A percentile compares a stretch with the other conserved stretches of the same genome.
These are phyloP conservation scores for Russula earlei DNA, from an alignment of 768 basidiomycete genomes.

Conservation along the genomic window DNA sequence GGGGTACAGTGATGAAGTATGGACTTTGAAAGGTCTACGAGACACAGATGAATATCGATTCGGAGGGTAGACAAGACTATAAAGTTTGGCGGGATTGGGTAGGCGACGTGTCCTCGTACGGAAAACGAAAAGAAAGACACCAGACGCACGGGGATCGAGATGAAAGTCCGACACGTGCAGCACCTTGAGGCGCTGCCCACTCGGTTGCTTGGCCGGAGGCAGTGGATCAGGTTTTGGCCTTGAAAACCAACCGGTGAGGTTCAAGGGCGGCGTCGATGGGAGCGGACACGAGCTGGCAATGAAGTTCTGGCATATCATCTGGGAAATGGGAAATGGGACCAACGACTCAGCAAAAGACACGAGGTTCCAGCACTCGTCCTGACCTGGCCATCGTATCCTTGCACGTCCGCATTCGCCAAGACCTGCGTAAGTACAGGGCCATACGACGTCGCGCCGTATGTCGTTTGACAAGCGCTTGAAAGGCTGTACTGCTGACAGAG, in stretches of 20 bases:
- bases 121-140: background rate
- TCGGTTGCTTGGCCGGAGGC: conserved; percentile 47
- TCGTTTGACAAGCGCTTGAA: conserved; percentile 35
- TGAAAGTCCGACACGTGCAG: conserved; percentile 74
- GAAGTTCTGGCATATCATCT: conserved; percentile 57
- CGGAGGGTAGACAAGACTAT: background rate
- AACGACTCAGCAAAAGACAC: background rate
- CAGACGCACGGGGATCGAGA: conserved; percentile 53
- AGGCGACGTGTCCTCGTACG: background rate
- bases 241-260: conserved; percentile 60
- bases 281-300: conserved; percentile 40
- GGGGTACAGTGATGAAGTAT: background rate
- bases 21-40: background rate
- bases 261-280: conserved; percentile 49
- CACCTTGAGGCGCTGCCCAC: conserved; percentile 59
- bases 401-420: conserved; percentile 57
- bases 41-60: background rate
- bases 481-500: conserved; percentile 56
- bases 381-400: conserved; percentile 68
- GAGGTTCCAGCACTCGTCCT: background rate
- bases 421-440: conserved; percentile 66
- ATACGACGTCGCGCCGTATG: conserved; percentile 37
- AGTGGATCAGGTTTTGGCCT: conserved; percentile 68
- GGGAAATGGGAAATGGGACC: background rate
- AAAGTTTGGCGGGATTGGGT: background rate